A percentile compares a stretch with the other conserved stretches of the same genome.
Conservation (phyloP, 441 rosid species). For the Erysimum cheiri region DNA sequence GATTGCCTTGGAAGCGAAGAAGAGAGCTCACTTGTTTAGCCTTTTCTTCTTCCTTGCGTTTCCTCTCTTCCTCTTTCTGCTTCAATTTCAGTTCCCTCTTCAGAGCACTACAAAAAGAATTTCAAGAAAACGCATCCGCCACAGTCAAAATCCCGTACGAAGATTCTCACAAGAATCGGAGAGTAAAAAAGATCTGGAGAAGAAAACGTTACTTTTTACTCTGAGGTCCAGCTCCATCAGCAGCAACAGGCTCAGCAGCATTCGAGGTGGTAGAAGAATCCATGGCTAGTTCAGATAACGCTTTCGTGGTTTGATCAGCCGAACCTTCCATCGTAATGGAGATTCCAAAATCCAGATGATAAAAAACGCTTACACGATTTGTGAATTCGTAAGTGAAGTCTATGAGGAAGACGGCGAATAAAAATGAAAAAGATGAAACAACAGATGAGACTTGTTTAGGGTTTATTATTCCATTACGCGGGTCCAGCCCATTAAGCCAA, state of each 20-base stretch:
- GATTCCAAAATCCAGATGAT: not conserved
- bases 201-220: constrained; percentile 40
- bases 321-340: constrained; percentile 23
- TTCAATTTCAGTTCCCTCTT: constrained; percentile 44
- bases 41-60: constrained; percentile 62
- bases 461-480: constrained; percentile 23
- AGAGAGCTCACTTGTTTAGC: constrained; percentile 54
- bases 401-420: constrained; percentile 29
- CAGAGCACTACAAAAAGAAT: constrained; percentile 33
- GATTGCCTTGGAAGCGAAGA: not conserved
- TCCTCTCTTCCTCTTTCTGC: constrained; percentile 73
- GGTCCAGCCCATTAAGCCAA: constrained; percentile 30
- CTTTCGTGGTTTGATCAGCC: constrained; percentile 35
- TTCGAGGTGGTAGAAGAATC: constrained; percentile 20
- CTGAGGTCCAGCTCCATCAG: constrained; percentile 40
- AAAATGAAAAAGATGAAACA: not conserved
- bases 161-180: constrained; percentile 13
- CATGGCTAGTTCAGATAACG: constrained; percentile 31
- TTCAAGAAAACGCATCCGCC: not conserved
- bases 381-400: not conserved
- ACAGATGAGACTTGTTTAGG: constrained; percentile 25
- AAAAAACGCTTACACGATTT: not conserved
- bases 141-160: constrained; percentile 12
- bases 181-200: not conserved
- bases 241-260: not conserved